Base-by-base conservation (phyloP, 2,329 filamentous ascomycete species). In the Alternaria postmessia region DNA sequence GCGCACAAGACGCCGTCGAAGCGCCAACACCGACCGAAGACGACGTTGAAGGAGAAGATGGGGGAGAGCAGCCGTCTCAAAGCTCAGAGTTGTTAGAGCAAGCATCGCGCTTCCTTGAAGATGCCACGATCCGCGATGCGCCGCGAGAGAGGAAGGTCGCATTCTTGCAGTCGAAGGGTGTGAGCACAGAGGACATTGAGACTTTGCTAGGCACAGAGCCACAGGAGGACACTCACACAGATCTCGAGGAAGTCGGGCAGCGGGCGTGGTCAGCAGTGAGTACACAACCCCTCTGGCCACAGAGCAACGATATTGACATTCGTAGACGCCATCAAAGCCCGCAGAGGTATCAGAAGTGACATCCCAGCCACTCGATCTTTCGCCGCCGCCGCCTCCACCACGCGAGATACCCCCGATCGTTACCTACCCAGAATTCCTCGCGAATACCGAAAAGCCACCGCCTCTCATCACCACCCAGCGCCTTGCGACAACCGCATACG, bases 111-210 rank as follows among this genome's bases (percentile, higher is more conserved):
- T 97, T 97, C 73, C 85, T 97, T 4, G 83, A 91, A 51, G 90
- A 96, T 61, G 88, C 91, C 7, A 83, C 85, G 20, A 91, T 97
- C 58, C 87, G 86, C 59, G 81, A 89, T 77, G 88, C 90, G 34
- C 83, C 90, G 0, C 83, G 84, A 44, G 89, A 92, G 57, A 89
- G 88, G 78, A 96, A 96, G 81, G 82, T 86, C 20, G 85, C 86
- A 7, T 97, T 97, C 68, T 81, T 97, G 1, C 85, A 89, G 71
- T 87, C 87, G 51, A 97, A 97, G 76, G 92, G 92, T 4, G 81
- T 97, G 7, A 81, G 80, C 4, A 81, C 85, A 5, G 82, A 85
- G 32, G 88, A 94, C 62, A 92, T 96, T 62, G 82, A 91, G 66
- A 81, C 82, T 51, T 81, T 96, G 7, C 79, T 97, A 39, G 63